A percentile compares a stretch with the other conserved stretches of the same genome.
Evolutionary conservation across 345 rosid species (phyloP).

Genomic region (Lumnitzera littorea): DNA sequence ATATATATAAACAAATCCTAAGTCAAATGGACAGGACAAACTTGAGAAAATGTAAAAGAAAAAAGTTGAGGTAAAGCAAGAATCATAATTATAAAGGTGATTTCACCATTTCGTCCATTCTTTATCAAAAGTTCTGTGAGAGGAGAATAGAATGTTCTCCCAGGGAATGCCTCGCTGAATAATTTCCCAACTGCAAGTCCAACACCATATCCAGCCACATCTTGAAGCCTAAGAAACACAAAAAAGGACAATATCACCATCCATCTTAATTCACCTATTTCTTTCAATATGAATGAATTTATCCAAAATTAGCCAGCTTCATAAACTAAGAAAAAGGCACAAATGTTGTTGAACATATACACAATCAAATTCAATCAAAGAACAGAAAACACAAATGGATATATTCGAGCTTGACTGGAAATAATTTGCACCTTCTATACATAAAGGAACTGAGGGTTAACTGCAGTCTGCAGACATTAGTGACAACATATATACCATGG

Average conservation of each 20-base stretch:
- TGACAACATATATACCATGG: too few relatives aligned
- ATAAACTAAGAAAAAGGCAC: too few relatives aligned
- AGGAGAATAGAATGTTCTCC: constrained; percentile 55
- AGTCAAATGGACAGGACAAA: not conserved
- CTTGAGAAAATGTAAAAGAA: not conserved
- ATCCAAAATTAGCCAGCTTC: too few relatives aligned
- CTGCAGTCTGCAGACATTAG: too few relatives aligned
- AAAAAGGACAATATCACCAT: constrained; percentile 7
- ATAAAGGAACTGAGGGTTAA: too few relatives aligned
- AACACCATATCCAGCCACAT: constrained; percentile 85
- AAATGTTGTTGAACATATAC: too few relatives aligned
- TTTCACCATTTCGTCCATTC: constrained; percentile 72
- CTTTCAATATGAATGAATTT: too few relatives aligned
- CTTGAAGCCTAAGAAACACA: constrained; percentile 64
- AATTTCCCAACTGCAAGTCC: constrained; percentile 52
- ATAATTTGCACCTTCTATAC: too few relatives aligned
- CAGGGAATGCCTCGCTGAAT: constrained; percentile 56
- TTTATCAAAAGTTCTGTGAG: constrained; percentile 60
- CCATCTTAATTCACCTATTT: not conserved
- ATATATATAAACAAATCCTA: not conserved
- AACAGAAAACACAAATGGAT: too few relatives aligned
- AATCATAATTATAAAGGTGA: not conserved
- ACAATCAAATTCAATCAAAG: too few relatives aligned
- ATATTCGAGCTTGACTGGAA: too few relatives aligned
- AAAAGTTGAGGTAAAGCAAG: not conserved